Evolutionary conservation across 192 early-diverging fungal species (phyloP).

Genomic region (Podila epicladia): DNA sequence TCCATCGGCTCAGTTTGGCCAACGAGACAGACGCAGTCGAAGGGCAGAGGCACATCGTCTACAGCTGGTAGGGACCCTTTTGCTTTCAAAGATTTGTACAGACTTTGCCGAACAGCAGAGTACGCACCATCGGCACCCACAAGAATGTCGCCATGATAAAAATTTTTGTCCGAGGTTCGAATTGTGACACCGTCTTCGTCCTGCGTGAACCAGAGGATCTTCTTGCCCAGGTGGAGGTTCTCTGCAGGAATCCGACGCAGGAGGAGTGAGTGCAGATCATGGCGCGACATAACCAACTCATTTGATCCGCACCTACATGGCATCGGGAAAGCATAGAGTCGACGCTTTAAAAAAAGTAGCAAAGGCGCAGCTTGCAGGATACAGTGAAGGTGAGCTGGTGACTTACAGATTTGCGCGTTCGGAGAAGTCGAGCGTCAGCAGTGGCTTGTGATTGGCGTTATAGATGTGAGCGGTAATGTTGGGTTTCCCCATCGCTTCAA

Average conservation of each 20-base stretch:
- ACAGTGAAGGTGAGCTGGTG: no score
- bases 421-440: no score
- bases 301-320: no score
- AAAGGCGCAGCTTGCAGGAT: no score
- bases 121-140: conserved; percentile 43
- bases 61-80: conserved; percentile 12
- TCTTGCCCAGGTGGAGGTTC: conserved; percentile 17
- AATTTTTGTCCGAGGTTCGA: conserved; percentile 12
- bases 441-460: no score
- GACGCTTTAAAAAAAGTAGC: no score
- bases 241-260: conserved; percentile 19
- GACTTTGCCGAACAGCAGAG: conserved; percentile 24
- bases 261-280: not conserved
- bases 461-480: no score
- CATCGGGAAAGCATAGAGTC: no score
- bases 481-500: not conserved
- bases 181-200: conserved; percentile 19
- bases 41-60: conserved; percentile 10
- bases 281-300: no score
- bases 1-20: conserved; percentile 21
- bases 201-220: conserved; percentile 16
- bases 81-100: conserved; percentile 25
- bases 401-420: no score
- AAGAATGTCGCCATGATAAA: conserved; percentile 29
- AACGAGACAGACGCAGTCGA: conserved; percentile 16